Base-by-base conservation (phyloP, 2,329 filamentous ascomycete genomes). In the Purpureocillium lavendulum region DNA sequence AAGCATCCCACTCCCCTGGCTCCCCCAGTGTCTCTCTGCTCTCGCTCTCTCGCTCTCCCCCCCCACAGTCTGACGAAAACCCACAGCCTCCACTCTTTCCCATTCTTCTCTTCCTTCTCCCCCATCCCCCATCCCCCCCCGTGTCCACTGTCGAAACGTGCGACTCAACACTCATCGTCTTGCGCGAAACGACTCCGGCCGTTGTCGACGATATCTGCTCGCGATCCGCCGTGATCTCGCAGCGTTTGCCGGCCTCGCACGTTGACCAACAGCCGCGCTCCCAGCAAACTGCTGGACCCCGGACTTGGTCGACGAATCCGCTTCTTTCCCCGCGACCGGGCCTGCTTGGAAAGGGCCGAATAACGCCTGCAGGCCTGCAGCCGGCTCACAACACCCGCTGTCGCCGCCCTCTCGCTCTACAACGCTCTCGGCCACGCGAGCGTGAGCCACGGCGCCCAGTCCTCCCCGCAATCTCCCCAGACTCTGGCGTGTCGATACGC, bases 301-400 rank as follows among this genome's bases (percentile, higher is more conserved):
- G 37, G 45, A 46, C 40, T 45, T n/a, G 7, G 15, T 16, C 35
- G 17, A 37, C 30, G 16, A 18, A 33, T n/a, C 33, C 28, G n/a
- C 29, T 13, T 12, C 18, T 15, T n/a, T 45, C 54, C 55, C 55
- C 56, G 54, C 56, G 52, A 53, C 52, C 49, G 52, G 55, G 49
- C 55, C 45, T 52, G 53, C 53, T 49, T 49, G 47, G 48, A 58
- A 60, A 60, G 57, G 57, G 55, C 57, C 57, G 57, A 60, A 60
- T 60, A 59, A 53, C 51, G 50, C 49, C 56, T 57, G 56, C 54
- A 55, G 49, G 49, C 43, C 48, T 47, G 42, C 49, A 46, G 48
- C 44, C 40, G 46, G 38, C 40, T 41, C 43, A 33, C 49, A 42
- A 37, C 49, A 13, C 24, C 44, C 41, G 38, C 45, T 46, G 41